Percentiles rank a stretch among this genome's conserved stretches.
phyloP scores from a whole-genome alignment of 1,284 basidiomycete species.

The Cryptococcus sp. region DNA sequence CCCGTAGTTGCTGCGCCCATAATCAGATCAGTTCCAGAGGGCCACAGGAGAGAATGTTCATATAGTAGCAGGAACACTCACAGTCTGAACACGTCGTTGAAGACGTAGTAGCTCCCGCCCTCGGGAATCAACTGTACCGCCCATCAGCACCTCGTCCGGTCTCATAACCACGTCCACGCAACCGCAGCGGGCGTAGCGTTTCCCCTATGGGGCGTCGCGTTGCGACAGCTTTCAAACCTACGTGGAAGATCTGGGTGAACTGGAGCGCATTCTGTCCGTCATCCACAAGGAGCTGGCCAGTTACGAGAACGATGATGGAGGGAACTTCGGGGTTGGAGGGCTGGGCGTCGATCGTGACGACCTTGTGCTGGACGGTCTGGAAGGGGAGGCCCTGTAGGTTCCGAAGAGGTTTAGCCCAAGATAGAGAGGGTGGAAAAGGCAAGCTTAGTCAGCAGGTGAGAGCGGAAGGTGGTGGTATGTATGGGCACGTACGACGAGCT shows the following conservation, averaged over 20 bases:
- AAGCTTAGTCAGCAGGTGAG: not conserved
- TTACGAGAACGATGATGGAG: conserved; percentile 81
- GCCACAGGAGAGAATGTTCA: not conserved
- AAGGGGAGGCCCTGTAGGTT: conserved; percentile 70
- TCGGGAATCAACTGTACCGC: conserved; percentile 64
- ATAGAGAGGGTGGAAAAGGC: not conserved
- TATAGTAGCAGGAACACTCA: conserved; percentile 22
- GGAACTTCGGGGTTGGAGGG: conserved; percentile 65
- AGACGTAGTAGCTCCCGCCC: conserved; percentile 75
- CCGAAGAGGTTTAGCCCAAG: not conserved
- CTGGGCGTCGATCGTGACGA: conserved; percentile 84
- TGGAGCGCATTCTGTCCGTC: conserved; percentile 72
- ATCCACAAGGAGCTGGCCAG: conserved; percentile 79
- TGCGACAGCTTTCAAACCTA: conserved; percentile 21
- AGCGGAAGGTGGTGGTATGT: not conserved
- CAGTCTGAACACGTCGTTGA: conserved; percentile 87
- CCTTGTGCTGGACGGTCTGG: conserved; percentile 72
- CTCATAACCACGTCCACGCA: not conserved
- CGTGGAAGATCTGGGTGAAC: conserved; percentile 87
- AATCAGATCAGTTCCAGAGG: not conserved
- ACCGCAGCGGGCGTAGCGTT: not conserved
- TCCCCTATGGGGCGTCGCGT: not conserved
- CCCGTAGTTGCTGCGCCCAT: conserved; percentile 17
- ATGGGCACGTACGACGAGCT: conserved; percentile 62
- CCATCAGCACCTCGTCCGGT: not conserved